Conservation (phyloP, 768 basidiomycete genomes). For the Xerocomellus intermedius region DNA sequence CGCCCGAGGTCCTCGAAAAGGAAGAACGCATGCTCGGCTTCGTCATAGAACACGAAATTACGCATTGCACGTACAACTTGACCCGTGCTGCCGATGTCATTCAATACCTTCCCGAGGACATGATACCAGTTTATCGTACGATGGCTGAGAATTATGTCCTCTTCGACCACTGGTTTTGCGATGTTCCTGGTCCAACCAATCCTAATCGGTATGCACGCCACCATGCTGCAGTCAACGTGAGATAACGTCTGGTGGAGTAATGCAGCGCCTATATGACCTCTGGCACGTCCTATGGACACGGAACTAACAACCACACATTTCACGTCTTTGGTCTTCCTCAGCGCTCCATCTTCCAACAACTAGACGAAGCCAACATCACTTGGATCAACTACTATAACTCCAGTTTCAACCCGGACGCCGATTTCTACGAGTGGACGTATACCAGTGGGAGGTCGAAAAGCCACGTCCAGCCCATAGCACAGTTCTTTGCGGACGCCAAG, state of each 20-base stretch:
- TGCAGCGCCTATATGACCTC: slow-evolving; percentile 26
- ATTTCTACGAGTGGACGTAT: slow-evolving; percentile 23
- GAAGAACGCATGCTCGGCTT: slow-evolving; percentile 24
- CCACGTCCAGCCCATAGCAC: slow-evolving; percentile 13
- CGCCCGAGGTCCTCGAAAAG: neutral
- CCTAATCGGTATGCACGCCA: slow-evolving; percentile 19
- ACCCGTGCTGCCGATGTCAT: slow-evolving; percentile 20
- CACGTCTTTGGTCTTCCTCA: slow-evolving; percentile 21
- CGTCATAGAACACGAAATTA: slow-evolving; percentile 19
- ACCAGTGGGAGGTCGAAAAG: slow-evolving; percentile 16
- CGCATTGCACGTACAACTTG: slow-evolving; percentile 9
- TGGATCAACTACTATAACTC: slow-evolving; percentile 30
- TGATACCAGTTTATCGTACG: slow-evolving; percentile 24
- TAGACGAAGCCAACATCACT: slow-evolving; percentile 25
- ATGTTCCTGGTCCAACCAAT: slow-evolving; percentile 27
- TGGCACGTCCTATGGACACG: slow-evolving; percentile 27
- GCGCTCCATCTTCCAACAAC: slow-evolving; percentile 28
- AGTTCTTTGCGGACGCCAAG: slow-evolving; percentile 21
- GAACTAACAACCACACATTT: slow-evolving; percentile 18
- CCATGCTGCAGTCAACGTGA: neutral
- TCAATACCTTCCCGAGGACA: slow-evolving; percentile 20
- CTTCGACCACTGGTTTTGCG: slow-evolving; percentile 26
- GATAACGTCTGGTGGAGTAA: neutral
- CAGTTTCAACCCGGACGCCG: slow-evolving; percentile 26
- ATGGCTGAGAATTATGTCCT: slow-evolving; percentile 25